Percentiles rank a stretch among this genome's conserved stretches.
Conservation (phyloP, 1,139 yeast genomes). For the Hemisphaericaspora xylanilytica region DNA sequence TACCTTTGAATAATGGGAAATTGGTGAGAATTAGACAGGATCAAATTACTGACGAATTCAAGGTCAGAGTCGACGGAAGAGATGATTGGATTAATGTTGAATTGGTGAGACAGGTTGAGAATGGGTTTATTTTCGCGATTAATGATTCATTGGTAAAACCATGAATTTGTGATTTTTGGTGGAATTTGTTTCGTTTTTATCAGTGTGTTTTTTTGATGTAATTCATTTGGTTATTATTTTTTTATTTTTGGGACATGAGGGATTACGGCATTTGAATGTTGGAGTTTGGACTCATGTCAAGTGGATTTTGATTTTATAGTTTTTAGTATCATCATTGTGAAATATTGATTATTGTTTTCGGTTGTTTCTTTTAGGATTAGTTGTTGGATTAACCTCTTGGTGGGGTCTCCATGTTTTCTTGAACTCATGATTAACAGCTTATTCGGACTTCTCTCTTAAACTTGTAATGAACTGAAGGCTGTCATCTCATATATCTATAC, state of each 20-base stretch:
- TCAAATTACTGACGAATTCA: constrained; percentile 32
- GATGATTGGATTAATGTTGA: constrained; percentile 36
- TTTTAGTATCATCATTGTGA: constrained; percentile 2
- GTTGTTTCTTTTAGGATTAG: no score
- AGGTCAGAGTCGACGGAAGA: constrained; percentile 28
- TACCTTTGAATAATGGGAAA: constrained; percentile 41
- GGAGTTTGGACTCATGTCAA: background rate
- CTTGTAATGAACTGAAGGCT: no score
- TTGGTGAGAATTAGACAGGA: constrained; percentile 41
- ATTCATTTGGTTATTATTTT: constrained; percentile 2
- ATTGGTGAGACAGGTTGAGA: constrained; percentile 47
- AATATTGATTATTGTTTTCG: no score
- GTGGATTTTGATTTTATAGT: background rate
- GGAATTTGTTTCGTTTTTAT: background rate
- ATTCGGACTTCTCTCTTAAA: no score
- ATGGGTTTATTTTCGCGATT: constrained; percentile 58
- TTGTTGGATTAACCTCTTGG: no score
- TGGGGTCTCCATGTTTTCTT: no score
- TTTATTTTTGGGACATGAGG: no score
- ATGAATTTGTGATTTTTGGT: constrained; percentile 1
- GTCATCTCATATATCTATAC: no score
- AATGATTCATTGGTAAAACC: constrained; percentile 40
- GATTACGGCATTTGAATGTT: no score
- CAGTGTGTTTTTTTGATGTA: constrained; percentile 2
- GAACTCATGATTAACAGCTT: no score